These are phyloP conservation scores for Anthostomella pinea DNA, from an alignment of 2,329 filamentous ascomycete genomes.

Conservation along the genomic window DNA sequence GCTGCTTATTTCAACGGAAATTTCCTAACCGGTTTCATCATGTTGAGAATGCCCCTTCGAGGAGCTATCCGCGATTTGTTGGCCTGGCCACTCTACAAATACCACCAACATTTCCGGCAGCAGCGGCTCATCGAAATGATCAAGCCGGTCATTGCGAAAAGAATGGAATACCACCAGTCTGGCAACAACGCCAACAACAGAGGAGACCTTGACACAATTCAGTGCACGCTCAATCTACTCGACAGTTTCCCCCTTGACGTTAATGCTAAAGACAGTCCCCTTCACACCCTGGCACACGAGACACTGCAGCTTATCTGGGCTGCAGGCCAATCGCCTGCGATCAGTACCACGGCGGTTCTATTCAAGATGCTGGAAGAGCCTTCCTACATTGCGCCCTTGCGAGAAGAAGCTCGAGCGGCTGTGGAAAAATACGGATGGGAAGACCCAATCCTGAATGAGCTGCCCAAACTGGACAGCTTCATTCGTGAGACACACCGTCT, in stretches of 20 bases:
- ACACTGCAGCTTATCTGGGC: not conserved
- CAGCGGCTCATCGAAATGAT: not conserved
- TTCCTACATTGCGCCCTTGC: too few relatives aligned
- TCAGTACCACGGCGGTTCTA: too few relatives aligned
- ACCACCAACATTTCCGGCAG: not conserved
- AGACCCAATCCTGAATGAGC: not conserved
- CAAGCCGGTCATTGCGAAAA: not conserved
- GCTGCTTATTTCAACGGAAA: too few relatives aligned
- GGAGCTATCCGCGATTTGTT: too few relatives aligned
- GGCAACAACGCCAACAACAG: too few relatives aligned
- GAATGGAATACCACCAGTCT: not conserved
- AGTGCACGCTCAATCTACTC: too few relatives aligned
- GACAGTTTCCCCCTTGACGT: too few relatives aligned
- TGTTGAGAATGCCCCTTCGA: too few relatives aligned
- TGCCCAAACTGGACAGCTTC: slow-evolving; percentile 1
- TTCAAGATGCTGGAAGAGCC: too few relatives aligned
- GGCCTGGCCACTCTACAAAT: not conserved
- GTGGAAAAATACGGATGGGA: not conserved
- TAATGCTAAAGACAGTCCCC: not conserved
- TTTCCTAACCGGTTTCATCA: too few relatives aligned
- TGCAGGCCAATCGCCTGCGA: not conserved
- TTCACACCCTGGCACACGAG: not conserved
- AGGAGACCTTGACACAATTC: too few relatives aligned
- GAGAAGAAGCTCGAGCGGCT: too few relatives aligned
- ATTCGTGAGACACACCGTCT: not conserved